Base-by-base conservation (phyloP, 352 stramenopile genomes). In the Phytophthora brassicae region DNA sequence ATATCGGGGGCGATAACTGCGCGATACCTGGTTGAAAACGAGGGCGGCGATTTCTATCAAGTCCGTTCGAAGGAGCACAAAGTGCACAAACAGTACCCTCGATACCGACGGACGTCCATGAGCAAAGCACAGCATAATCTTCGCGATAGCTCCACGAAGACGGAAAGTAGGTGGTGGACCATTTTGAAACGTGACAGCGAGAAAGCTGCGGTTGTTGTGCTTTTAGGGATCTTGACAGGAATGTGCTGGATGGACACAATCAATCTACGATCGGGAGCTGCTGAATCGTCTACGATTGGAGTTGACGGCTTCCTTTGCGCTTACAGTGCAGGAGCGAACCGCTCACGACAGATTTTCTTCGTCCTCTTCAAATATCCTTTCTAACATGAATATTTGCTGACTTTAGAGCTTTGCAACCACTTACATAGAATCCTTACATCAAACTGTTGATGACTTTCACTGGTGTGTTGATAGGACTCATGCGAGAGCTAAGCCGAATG, bases 331-430 rank as follows among this genome's bases (percentile, higher is more conserved):
- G 66, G 74, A 17, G 74, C 72, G 0, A 72, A 89, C 44, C 79
- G 79, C 19, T 82, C 74, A 28, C 67, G 79, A 9, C 68, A 87
- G 48, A 70, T 79, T 20, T 74, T 87, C 60, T 91, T 89, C 70
- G 36, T 89, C 49, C 58, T 88, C 8, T 74, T 87, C 68, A 88
- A 89, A 91, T 91, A 91, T 91, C 82, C 79, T 86, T 68, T 52
- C 29, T 20, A 19, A 44, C 23, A 9, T 7, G 35, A 42, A 44
- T 24, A 6, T 22, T 24, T 45, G 39, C 6, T n/a, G 14, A n/a
- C 33, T 1, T 14, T 16, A 24, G 3, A 9, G 39, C 9, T 9
- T 45, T 23, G 6, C 17, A 24, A 24, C 20, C 6, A 45, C 19
- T 45, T 45, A n/a, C 17, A 17, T 45, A 19, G 39, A 26, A 45